Evolutionary conservation across 352 stramenopile species (phyloP).

Genomic region (Pythium brachiatum): DNA sequence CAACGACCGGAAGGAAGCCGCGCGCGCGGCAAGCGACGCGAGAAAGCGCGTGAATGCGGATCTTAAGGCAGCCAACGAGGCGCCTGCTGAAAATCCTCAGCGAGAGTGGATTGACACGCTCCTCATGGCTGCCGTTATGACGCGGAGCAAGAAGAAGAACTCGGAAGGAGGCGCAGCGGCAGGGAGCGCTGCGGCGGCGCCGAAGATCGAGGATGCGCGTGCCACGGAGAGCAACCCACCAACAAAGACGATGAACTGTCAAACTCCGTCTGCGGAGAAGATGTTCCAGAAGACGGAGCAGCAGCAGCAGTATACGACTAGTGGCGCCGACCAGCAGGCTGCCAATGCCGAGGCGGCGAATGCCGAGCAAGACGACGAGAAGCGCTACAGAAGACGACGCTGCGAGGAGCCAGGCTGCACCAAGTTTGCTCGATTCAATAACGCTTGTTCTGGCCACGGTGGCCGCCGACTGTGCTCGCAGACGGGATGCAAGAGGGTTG

Average conservation of each 20-base stretch:
- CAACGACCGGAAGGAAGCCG: conserved; percentile 12
- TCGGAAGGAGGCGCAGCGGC: conserved; percentile 2
- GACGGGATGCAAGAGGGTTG: conserved; percentile 60
- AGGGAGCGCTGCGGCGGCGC: neutral
- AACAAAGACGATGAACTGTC: too few species aligned
- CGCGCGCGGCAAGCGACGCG: conserved; percentile 17
- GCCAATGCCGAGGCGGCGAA: neutral
- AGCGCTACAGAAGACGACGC: conserved; percentile 61
- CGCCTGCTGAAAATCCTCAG: conserved; percentile 34
- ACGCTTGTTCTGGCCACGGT: conserved; percentile 67
- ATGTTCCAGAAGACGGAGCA: neutral
- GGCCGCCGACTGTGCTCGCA: conserved; percentile 72
- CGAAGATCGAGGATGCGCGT: neutral
- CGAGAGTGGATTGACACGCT: conserved; percentile 80
- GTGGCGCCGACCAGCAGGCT: neutral
- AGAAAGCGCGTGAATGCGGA: conserved; percentile 12
- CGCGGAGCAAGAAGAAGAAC: conserved; percentile 52
- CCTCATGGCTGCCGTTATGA: conserved; percentile 71
- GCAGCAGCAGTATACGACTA: neutral
- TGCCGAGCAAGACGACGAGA: conserved; percentile 25
- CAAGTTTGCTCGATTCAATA: conserved; percentile 83
- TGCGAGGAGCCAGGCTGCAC: conserved; percentile 63
- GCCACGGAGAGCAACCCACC: neutral
- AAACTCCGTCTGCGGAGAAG: neutral
- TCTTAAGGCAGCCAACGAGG: neutral